Evolutionary conservation across 208 protist genomes (phyloP), one percentile per base, ranked within the genome.

Genomic region (Leptomonas pyrrhocoris): DNA sequence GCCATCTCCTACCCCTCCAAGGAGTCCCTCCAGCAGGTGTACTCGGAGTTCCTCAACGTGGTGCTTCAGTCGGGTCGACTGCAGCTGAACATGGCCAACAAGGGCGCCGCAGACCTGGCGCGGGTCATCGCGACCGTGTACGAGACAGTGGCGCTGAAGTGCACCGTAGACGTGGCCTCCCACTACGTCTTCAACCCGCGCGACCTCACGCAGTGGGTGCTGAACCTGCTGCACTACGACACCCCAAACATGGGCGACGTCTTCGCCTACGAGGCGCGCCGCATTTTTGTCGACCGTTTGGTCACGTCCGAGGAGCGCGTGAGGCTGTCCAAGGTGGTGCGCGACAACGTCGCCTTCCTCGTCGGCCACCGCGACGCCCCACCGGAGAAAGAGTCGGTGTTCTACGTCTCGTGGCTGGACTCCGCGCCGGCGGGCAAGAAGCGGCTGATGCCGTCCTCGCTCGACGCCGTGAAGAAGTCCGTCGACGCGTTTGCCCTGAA

Each of bases 151-250:
- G 50, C 79, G 21, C 72, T 76, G n/a, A 83, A 88, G 40, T 99
- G 94, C 77, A 98, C 95, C 13, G 88, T 97, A 0, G 97, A 99
- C 77, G 84, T 96, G 21, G 88, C 96, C 27, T 94, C 95, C 21
- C 98, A 99, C 77, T 99, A 99, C 87, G 80, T 98, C 64, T 99
- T 99, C 77, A 99, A 97, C 49, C 98, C 98, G 25, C 96, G 97
- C 62, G 97, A 99, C 67, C 73, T 99, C 19, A 99, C 98, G 23
- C 84, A 83, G 67, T 99, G 97, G 96, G 86, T 91, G 18, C 65
- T 98, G 42, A 94, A 95, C 56, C 69, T 99, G 65, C 77, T 98
- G 23, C 85, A 96, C 63, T 99, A 98, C 86, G 81, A 92, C 68
- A 68, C 93, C 13, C 68, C 93, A 0, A 86, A 96, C 48, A 76